phyloP scores from a whole-genome alignment of 2,329 filamentous ascomycete species.

The Rutstroemia sp. region DNA sequence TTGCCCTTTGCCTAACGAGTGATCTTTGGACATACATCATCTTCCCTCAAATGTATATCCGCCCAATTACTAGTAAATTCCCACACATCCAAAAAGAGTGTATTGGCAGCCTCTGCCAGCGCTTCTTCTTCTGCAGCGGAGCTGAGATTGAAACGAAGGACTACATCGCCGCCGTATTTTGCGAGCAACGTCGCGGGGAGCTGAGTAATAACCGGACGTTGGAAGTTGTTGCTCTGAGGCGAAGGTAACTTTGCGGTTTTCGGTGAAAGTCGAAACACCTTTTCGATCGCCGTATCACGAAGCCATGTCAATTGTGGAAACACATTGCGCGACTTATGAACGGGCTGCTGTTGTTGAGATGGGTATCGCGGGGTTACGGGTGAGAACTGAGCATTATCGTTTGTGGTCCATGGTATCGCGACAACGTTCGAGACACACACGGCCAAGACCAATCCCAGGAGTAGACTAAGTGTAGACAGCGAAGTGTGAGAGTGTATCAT shows the following conservation, averaged over 20 bases:
- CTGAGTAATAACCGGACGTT: conserved; percentile 24
- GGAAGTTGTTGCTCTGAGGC: conserved; percentile 11
- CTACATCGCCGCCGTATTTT: conserved; percentile 72
- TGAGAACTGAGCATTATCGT: conserved; percentile 10
- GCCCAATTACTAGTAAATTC: conserved; percentile 73
- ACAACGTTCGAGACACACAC: conserved; percentile 12
- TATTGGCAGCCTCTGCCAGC: conserved; percentile 64
- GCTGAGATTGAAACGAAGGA: conserved; percentile 78
- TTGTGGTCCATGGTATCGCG: conserved; percentile 18
- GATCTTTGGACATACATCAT: conserved; percentile 50
- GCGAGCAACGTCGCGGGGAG: conserved; percentile 31
- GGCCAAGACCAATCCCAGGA: conserved; percentile 10
- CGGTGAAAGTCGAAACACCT: conserved; percentile 39
- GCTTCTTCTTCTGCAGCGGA: conserved; percentile 60
- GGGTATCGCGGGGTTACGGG: conserved; percentile 5
- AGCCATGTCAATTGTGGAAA: conserved; percentile 45
- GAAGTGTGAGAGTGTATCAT: conserved; percentile 58
- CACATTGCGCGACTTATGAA: conserved; percentile 19
- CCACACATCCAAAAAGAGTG: conserved; percentile 86
- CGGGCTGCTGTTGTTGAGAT: conserved; percentile 8
- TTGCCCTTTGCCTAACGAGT: background rate
- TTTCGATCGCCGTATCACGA: conserved; percentile 42
- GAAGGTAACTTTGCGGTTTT: conserved; percentile 18
- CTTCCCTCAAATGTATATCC: conserved; percentile 72
- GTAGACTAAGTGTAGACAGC: conserved; percentile 7